Conservation (phyloP, 1,139 yeast species). For the Yamadazyma kanchanaburiensis region DNA sequence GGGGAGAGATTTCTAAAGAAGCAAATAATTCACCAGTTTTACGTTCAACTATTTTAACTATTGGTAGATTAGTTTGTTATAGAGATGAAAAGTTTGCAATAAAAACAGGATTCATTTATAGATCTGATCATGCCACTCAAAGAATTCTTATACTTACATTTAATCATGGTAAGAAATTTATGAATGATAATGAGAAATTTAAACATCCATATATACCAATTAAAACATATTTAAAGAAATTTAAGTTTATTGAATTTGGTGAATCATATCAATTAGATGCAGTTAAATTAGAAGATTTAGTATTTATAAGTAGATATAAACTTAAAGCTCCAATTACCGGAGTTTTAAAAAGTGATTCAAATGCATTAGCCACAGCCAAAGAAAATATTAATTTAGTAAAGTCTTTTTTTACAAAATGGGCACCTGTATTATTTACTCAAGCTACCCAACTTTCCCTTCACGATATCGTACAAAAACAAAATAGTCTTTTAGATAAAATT, state of each 20-base stretch:
- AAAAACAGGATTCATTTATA: constrained; percentile 54
- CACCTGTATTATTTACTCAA: constrained; percentile 41
- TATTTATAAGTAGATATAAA: constrained; percentile 46
- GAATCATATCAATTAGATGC: constrained; percentile 36
- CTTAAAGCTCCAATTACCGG: constrained; percentile 40
- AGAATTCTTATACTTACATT: constrained; percentile 39
- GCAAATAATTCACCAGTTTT: constrained; percentile 45
- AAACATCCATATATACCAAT: constrained; percentile 55
- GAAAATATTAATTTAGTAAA: constrained; percentile 39
- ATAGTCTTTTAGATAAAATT: constrained; percentile 35
- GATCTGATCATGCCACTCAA: constrained; percentile 27
- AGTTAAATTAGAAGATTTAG: constrained; percentile 48
- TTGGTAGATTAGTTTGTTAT: constrained; percentile 63
- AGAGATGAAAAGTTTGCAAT: constrained; percentile 42
- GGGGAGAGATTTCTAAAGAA: constrained; percentile 46
- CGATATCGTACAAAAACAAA: constrained; percentile 48
- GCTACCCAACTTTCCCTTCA: constrained; percentile 51
- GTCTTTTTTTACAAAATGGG: constrained; percentile 42
- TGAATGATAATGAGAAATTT: constrained; percentile 19
- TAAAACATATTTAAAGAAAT: constrained; percentile 21
- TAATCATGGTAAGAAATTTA: constrained; percentile 40
- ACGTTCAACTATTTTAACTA: constrained; percentile 39
- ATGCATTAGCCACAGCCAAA: constrained; percentile 39
- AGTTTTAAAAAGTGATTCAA: constrained; percentile 41
- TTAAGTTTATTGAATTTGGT: constrained; percentile 27